These are phyloP conservation scores for cucumber (Cucumis sativus) DNA, from an alignment of 306 rosid species.

Conservation along the genomic window DNA sequence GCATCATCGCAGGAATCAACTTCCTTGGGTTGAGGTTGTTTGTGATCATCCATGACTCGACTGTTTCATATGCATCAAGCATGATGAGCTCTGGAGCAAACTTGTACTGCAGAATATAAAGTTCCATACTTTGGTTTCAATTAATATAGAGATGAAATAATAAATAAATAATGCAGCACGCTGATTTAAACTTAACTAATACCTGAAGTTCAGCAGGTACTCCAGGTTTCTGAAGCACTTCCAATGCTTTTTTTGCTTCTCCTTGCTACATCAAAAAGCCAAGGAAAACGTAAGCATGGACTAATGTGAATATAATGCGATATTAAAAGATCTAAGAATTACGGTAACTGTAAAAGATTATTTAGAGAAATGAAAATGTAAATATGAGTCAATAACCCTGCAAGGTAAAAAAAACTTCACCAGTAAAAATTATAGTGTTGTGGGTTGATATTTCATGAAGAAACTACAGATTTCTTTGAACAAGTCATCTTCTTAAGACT, in stretches of 20 bases:
- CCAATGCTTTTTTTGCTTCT: slow-evolving; percentile 89
- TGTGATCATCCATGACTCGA: slow-evolving; percentile 92
- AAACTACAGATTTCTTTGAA: background rate
- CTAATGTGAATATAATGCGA: background rate
- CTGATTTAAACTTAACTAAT: slow-evolving; percentile 12
- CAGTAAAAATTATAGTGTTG: background rate
- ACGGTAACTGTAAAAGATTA: background rate
- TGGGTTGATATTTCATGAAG: background rate
- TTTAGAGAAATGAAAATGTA: background rate
- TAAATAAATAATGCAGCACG: background rate
- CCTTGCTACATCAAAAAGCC: slow-evolving; percentile 55
- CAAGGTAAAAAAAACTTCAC: background rate
- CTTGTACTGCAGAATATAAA: slow-evolving; percentile 54
- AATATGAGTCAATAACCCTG: background rate
- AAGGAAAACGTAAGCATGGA: background rate
- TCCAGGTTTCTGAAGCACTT: slow-evolving; percentile 81
- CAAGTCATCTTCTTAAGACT: background rate
- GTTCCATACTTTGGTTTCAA: background rate
- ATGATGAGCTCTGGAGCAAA: slow-evolving; percentile 93
- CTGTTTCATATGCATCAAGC: slow-evolving; percentile 98
- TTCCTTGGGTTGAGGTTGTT: slow-evolving; percentile 88
- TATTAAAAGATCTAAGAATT: background rate
- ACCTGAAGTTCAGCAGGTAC: slow-evolving; percentile 86
- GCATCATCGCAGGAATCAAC: slow-evolving; percentile 99
- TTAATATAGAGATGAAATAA: background rate